Evolutionary conservation across 345 rosid genomes (phyloP).

Genomic region (Cardamine chenopodiifolia): DNA sequence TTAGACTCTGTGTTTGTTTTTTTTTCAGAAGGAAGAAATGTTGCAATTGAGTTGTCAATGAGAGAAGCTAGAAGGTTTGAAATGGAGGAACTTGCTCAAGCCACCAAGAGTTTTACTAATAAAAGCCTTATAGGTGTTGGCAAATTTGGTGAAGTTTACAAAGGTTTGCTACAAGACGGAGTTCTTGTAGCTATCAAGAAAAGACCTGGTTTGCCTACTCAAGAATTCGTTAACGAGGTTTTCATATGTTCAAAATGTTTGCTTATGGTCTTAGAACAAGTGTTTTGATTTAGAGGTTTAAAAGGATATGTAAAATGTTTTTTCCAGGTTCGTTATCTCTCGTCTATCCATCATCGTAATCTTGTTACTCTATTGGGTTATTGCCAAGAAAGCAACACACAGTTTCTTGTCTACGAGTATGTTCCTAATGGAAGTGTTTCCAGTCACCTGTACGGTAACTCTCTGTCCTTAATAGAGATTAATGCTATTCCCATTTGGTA

Average conservation of each 20-base stretch:
- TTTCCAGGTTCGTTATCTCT: conserved; percentile 77
- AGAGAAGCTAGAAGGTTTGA: conserved; percentile 81
- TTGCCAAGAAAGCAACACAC: conserved; percentile 82
- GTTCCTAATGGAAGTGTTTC: conserved; percentile 97
- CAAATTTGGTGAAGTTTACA: conserved; percentile 88
- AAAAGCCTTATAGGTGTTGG: conserved; percentile 83
- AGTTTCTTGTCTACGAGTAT: conserved; percentile 83
- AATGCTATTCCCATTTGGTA: conserved; percentile 21
- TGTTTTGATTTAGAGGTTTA: conserved; percentile 10
- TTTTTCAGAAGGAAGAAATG: conserved; percentile 63
- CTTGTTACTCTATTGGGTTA: conserved; percentile 88
- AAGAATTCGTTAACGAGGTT: conserved; percentile 87
- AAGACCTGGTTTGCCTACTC: conserved; percentile 71
- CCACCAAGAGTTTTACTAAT: conserved; percentile 74
- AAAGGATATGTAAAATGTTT: neutral
- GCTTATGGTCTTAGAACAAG: conserved; percentile 8
- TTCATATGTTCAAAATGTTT: neutral
- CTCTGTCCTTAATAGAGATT: conserved; percentile 51
- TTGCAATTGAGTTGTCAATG: conserved; percentile 63
- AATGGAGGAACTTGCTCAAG: conserved; percentile 82
- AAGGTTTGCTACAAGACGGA: conserved; percentile 92
- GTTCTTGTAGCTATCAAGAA: conserved; percentile 90
- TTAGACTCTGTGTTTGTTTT: conserved; percentile 11
- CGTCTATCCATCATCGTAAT: conserved; percentile 82
- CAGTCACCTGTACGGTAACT: conserved; percentile 96